These are phyloP conservation scores for Eimeria praecox DNA, from an alignment of 169 alveolate species.

Conservation along the genomic window DNA sequence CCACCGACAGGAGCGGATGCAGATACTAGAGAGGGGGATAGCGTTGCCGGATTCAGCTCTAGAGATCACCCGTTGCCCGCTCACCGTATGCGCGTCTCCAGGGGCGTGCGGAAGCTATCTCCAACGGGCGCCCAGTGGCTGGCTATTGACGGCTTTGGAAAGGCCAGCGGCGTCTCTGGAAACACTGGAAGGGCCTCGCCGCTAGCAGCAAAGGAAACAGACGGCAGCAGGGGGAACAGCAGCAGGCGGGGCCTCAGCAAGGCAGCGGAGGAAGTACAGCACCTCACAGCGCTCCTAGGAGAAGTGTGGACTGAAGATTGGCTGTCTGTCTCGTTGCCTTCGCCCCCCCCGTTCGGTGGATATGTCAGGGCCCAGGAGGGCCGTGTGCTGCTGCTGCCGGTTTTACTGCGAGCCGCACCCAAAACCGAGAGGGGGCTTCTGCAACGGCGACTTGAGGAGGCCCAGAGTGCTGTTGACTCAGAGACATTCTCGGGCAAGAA, in stretches of 20 bases:
- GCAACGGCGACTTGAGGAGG: slow-evolving; percentile 67
- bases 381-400: slow-evolving; percentile 66
- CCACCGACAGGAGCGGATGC: not conserved
- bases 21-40: not conserved
- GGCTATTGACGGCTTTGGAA: not conserved
- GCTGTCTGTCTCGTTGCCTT: slow-evolving; percentile 71
- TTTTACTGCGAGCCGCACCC: slow-evolving; percentile 64
- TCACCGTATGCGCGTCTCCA: slow-evolving; percentile 29
- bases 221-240: not conserved
- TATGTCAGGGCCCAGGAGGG: slow-evolving; percentile 57
- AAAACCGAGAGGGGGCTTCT: slow-evolving; percentile 52
- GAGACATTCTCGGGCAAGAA: not conserved
- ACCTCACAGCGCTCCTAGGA: slow-evolving; percentile 48
- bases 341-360: slow-evolving; percentile 68
- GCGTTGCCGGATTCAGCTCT: slow-evolving; percentile 21
- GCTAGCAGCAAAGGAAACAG: not conserved
- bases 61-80: not conserved
- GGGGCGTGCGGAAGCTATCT: not conserved
- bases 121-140: slow-evolving; percentile 7
- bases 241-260: not conserved
- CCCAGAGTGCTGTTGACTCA: slow-evolving; percentile 6
- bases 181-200: not conserved
- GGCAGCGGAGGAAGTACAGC: slow-evolving; percentile 52
- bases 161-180: slow-evolving; percentile 2
- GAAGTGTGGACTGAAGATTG: slow-evolving; percentile 79